Base-by-base conservation (phyloP, 139 green algal genomes). In the Chlamydomonas urium region DNA sequence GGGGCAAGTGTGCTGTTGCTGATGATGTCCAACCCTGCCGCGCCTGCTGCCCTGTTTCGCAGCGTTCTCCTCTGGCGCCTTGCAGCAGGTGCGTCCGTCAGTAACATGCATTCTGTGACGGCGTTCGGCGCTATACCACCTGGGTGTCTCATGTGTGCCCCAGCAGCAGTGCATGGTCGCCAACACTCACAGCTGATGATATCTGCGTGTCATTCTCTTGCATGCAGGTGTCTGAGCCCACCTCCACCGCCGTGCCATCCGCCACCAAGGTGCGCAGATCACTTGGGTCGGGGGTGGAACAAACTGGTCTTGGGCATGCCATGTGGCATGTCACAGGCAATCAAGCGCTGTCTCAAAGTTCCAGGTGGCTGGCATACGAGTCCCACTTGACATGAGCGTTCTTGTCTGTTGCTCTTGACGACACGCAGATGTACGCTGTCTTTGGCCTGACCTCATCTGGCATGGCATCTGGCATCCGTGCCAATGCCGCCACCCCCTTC, bases 401-500 rank as follows among this genome's bases (percentile, higher is more conserved):
- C 42, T 62, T 32, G 53, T 32, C 10, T 62, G 24, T 14, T 32
- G 17, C 19, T 31, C 23, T 29, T 17, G 5, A 35, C 5, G 5
- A 8, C 53, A 31, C 53, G 53, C 69, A 79, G 78, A 5, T 66
- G 2, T 63, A 73, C n/a, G 65, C 59, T 6, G 69, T 79, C 24
- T 45, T 78, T 29, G 63, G 50, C 24, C 3, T 68, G 42, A 65
- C 31, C 47, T 29, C 72, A 8, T 72, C 61, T 60, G 32, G 37
- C 24, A 66, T 83, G n/a, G 61, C 65, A 33, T 74, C 56, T 62
- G 63, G 63, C 28, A 75, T 80, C 35, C 62, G 73, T 36, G 57
- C 73, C 2, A 37, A 74, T 34, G 67, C 68, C 1, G 66, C 77
- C 28, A 67, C 42, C 35, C 69, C 73, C 45, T 28, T 75, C 36